A percentile compares a stretch with the other conserved stretches of the same genome.
Conservation (phyloP, 257 asterid genomes). For the Lithospermum erythrorhizon region DNA sequence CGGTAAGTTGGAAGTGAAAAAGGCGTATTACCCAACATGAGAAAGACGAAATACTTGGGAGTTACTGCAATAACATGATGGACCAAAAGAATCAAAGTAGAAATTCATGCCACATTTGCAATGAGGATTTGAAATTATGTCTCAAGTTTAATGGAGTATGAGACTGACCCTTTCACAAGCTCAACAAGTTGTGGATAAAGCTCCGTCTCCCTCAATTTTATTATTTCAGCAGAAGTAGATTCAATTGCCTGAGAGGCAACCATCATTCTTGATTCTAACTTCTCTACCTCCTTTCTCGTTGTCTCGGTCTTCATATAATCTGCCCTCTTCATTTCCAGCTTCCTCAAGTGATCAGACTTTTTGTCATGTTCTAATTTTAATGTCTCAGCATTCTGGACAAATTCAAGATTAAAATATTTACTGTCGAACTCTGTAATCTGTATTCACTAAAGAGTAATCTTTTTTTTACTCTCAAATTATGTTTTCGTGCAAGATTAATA, state of each 20-base stretch:
- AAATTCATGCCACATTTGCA: neutral
- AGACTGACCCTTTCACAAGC: conserved; percentile 68
- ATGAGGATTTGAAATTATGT: neutral
- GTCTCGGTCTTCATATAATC: conserved; percentile 85
- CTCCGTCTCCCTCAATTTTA: conserved; percentile 79
- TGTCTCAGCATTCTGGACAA: conserved; percentile 60
- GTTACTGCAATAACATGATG: neutral
- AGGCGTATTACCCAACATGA: too few relatives aligned
- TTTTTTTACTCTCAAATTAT: neutral
- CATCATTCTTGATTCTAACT: conserved; percentile 78
- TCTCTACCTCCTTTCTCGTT: conserved; percentile 89
- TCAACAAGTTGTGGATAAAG: conserved; percentile 81
- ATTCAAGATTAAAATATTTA: neutral
- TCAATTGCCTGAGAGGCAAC: conserved; percentile 87
- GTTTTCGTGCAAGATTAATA: neutral
- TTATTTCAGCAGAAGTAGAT: conserved; percentile 73
- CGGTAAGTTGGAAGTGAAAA: too few relatives aligned
- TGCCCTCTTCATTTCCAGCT: conserved; percentile 78
- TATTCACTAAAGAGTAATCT: neutral
- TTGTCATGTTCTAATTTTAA: conserved; percentile 78
- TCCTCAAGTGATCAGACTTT: conserved; percentile 49
- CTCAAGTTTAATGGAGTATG: neutral
- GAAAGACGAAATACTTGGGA: neutral
- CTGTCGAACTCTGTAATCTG: neutral
- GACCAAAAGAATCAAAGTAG: neutral